A percentile compares a stretch with the other conserved stretches of the same genome.
Evolutionary conservation across 495 filamentous ascomycete genomes (phyloP).

Genomic region (Podospora bellae-mahoneyi): DNA sequence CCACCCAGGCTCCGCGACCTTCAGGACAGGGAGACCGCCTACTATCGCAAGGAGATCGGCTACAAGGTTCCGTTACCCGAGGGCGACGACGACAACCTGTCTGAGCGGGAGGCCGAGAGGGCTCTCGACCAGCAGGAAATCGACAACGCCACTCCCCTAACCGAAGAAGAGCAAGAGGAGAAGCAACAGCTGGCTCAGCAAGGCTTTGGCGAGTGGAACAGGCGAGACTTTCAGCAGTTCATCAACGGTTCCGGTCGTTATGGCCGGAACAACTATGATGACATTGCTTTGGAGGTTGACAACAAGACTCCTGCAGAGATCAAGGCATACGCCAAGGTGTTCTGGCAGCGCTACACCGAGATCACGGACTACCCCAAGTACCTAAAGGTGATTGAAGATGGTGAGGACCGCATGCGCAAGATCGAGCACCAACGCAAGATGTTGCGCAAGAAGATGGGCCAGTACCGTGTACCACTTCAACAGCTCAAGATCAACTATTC

Average conservation of each 20-base stretch:
- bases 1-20: conserved; percentile 75
- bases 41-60: conserved; percentile 89
- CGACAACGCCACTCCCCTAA: conserved; percentile 83
- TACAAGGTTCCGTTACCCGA: conserved; percentile 87
- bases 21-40: conserved; percentile 94
- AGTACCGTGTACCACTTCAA: conserved; percentile 93
- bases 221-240: conserved; percentile 97
- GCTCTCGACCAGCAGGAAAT: conserved; percentile 88
- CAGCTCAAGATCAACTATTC: conserved; percentile 99
- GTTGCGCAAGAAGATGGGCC: conserved; percentile 88
- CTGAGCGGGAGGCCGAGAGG: conserved; percentile 80
- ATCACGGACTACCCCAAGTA: conserved; percentile 86
- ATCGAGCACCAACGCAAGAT: conserved; percentile 90
- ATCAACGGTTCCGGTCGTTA: conserved; percentile 91
- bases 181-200: conserved; percentile 75
- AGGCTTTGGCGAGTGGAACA: conserved; percentile 92
- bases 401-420: conserved; percentile 84
- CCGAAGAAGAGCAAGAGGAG: conserved; percentile 81
- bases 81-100: conserved; percentile 76
- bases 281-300: conserved; percentile 87
- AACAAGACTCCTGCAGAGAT: conserved; percentile 83
- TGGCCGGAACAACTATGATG: conserved; percentile 76
- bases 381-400: conserved; percentile 79
- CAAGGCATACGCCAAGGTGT: conserved; percentile 84
- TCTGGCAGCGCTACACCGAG: conserved; percentile 89